Conservation (phyloP, 257 asterid genomes). For the Rhazya stricta region DNA sequence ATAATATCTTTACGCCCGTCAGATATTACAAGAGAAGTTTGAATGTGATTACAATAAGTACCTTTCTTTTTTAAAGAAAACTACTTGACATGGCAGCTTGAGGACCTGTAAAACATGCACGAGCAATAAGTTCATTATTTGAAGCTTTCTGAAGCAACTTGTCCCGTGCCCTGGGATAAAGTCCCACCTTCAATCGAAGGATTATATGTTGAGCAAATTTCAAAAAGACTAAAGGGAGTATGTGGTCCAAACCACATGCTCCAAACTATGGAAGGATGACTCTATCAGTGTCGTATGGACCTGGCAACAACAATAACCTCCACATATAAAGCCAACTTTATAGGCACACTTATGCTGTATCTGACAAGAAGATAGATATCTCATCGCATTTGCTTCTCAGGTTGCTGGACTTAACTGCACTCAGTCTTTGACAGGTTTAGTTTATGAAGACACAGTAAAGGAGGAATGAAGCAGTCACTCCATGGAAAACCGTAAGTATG, state of each 20-base stretch:
- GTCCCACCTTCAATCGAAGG: not conserved
- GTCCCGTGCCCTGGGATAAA: not conserved
- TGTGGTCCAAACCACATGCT: constrained; percentile 5
- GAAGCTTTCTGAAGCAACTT: not conserved
- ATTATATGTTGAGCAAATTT: not conserved
- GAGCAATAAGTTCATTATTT: not conserved
- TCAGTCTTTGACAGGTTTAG: not conserved
- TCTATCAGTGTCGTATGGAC: not conserved
- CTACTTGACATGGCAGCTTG: not conserved
- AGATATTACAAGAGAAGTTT: not conserved
- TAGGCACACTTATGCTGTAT: not conserved
- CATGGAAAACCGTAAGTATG: too few relatives aligned
- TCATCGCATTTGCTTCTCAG: not conserved
- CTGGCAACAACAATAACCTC: not conserved
- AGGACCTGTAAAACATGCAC: not conserved
- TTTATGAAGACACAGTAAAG: not conserved
- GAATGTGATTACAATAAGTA: not conserved
- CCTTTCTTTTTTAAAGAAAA: not conserved
- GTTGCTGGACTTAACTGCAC: not conserved
- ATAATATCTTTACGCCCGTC: not conserved
- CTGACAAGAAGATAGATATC: not conserved
- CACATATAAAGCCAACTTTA: not conserved
- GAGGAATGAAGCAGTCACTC: not conserved
- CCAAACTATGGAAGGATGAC: not conserved
- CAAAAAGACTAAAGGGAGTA: not conserved